Evolutionary conservation across 139 green algal species (phyloP), one percentile per base, ranked within the genome.

Genomic region (Closterium sp.): DNA sequence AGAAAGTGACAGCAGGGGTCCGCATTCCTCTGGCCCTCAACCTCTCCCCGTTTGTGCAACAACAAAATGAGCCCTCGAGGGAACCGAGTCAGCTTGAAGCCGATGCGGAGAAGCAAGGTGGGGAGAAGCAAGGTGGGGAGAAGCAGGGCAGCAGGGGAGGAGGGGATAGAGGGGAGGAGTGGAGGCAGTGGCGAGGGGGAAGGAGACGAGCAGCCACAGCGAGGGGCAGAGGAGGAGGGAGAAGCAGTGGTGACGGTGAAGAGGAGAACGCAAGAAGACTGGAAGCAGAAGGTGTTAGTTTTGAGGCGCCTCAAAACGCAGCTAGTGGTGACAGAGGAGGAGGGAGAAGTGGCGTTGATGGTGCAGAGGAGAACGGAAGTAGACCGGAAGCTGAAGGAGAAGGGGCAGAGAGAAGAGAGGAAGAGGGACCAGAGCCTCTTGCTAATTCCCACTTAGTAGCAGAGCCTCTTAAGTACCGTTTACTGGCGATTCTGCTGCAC

Each of bases 401-500:
- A n/a, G n/a, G n/a, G n/a, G n/a, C n/a, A n/a, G n/a, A n/a, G n/a
- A n/a, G n/a, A n/a, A n/a, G n/a, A n/a, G n/a, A n/a, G n/a, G n/a
- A n/a, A n/a, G n/a, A n/a, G n/a, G n/a, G n/a, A n/a, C n/a, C n/a
- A n/a, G n/a, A n/a, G n/a, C n/a, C n/a, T n/a, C n/a, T n/a, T n/a
- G n/a, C n/a, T n/a, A n/a, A n/a, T n/a, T n/a, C n/a, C n/a, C n/a
- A n/a, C n/a, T n/a, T n/a, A n/a, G n/a, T n/a, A n/a, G n/a, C n/a
- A n/a, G n/a, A n/a, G n/a, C n/a, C n/a, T n/a, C 55, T 76, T n/a
- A 33, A 85, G n/a, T 93, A 93, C 86, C 87, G 93, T 31, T 95
- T 98, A 76, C 91, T 93, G 2, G 95, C 95, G 28, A 96, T 98
- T 76, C 96, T 98, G 7, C 95, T 98, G 5, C 97, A 98, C 93